Conservation (phyloP, 352 stramenopile species). For the Phytopythium montanum region DNA sequence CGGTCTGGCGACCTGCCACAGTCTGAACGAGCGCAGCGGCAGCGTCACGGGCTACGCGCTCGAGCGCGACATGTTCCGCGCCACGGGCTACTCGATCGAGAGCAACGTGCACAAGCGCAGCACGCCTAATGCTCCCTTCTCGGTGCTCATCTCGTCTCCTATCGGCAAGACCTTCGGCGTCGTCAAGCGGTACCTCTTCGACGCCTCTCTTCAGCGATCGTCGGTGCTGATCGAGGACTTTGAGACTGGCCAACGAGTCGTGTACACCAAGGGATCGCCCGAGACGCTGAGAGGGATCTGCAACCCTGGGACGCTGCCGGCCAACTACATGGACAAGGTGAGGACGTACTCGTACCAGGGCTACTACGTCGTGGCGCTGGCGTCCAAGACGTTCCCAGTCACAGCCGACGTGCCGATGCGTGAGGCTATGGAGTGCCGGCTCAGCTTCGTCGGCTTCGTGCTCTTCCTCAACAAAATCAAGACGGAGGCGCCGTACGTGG, state of each 20-base stretch:
- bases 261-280: conserved; percentile 70
- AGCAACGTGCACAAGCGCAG: conserved; percentile 41
- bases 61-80: conserved; percentile 71
- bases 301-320: conserved; percentile 49
- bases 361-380: conserved; percentile 79
- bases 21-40: conserved; percentile 45
- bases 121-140: conserved; percentile 52
- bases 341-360: conserved; percentile 71
- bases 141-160: conserved; percentile 57
- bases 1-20: conserved; percentile 66
- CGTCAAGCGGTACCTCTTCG: conserved; percentile 69
- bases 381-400: conserved; percentile 53
- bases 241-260: conserved; percentile 49
- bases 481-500: conserved; percentile 75
- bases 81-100: conserved; percentile 58
- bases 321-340: conserved; percentile 61
- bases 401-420: conserved; percentile 44
- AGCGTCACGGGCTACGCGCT: conserved; percentile 63
- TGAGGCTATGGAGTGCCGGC: conserved; percentile 70
- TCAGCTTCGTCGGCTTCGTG: conserved; percentile 82
- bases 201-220: conserved; percentile 62
- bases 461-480: conserved; percentile 91
- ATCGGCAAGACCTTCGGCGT: conserved; percentile 69
- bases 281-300: conserved; percentile 67
- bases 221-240: conserved; percentile 71